A percentile compares a stretch with the other conserved stretches of the same genome.
Evolutionary conservation across 805 yeast species (phyloP).

Genomic region (Saccharomycopsis javanensis): DNA sequence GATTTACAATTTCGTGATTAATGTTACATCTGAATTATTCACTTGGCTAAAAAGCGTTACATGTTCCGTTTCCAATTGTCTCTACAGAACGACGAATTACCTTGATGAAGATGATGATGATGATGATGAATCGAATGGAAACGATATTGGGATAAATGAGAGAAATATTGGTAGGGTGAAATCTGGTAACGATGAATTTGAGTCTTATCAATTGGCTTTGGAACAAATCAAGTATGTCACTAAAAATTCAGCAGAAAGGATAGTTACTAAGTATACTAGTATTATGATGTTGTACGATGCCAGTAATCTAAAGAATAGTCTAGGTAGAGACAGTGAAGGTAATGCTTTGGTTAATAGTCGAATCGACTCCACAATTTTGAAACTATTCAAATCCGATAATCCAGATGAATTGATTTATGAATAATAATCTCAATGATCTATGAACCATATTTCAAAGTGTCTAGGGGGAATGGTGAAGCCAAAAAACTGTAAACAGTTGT

Average conservation of each 20-base stretch:
- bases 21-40: constrained; percentile 9
- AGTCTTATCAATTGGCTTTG: constrained; percentile 8
- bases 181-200: constrained; percentile 5
- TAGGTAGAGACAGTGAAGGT: constrained; percentile 12
- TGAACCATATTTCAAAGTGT: too few relatives aligned
- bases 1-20: constrained; percentile 7
- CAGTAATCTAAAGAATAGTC: background rate
- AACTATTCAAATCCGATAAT: constrained; percentile 10
- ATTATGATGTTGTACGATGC: constrained; percentile 5
- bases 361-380: constrained; percentile 6
- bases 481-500: too few relatives aligned
- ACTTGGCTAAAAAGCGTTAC: constrained; percentile 15
- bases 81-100: background rate
- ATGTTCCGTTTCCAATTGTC: constrained; percentile 5
- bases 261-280: constrained; percentile 9
- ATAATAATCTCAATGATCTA: background rate
- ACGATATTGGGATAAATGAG: background rate
- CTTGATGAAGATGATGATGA: background rate
- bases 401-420: constrained; percentile 16
- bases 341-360: constrained; percentile 5
- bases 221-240: constrained; percentile 17
- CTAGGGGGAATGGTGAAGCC: too few relatives aligned
- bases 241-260: constrained; percentile 1
- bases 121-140: background rate
- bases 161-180: constrained; percentile 7